Conservation (phyloP, 2,329 filamentous ascomycete genomes). For the Cryphonectria parasitica region DNA sequence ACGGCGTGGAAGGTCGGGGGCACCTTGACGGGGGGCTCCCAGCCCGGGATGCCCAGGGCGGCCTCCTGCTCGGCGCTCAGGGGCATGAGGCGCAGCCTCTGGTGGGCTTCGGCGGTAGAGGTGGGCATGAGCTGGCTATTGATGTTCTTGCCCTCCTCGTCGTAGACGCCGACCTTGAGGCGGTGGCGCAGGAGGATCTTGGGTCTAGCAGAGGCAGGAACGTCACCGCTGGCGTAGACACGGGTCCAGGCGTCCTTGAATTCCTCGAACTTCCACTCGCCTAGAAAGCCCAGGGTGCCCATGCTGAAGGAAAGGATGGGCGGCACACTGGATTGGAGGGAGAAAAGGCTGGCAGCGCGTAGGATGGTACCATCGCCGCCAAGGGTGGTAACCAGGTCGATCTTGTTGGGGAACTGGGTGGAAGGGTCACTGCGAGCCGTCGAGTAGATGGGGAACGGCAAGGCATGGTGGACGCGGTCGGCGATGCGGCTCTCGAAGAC, state of each 20-base stretch:
- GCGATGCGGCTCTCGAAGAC: slow-evolving; percentile 83
- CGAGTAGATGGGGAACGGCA: slow-evolving; percentile 76
- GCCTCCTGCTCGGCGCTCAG: slow-evolving; percentile 29
- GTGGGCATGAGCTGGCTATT: slow-evolving; percentile 56
- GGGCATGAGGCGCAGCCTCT: slow-evolving; percentile 39
- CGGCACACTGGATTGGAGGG: slow-evolving; percentile 78
- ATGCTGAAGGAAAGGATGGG: slow-evolving; percentile 95
- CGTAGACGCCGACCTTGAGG: slow-evolving; percentile 83
- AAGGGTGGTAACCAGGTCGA: slow-evolving; percentile 87
- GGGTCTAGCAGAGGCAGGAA: slow-evolving; percentile 57
- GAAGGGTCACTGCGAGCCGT: slow-evolving; percentile 48
- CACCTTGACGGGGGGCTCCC: slow-evolving; percentile 26
- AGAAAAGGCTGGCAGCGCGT: slow-evolving; percentile 84
- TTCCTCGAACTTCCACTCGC: slow-evolving; percentile 94
- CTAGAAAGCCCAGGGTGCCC: slow-evolving; percentile 92
- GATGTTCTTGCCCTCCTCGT: slow-evolving; percentile 66
- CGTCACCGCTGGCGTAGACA: slow-evolving; percentile 78
- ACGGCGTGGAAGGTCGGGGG: slow-evolving; percentile 68
- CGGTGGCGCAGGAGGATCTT: slow-evolving; percentile 86
- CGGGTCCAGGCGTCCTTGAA: slow-evolving; percentile 91
- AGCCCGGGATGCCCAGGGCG: slow-evolving; percentile 22
- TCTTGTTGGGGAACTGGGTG: slow-evolving; percentile 71
- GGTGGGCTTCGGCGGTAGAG: slow-evolving; percentile 47
- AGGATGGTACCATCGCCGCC: slow-evolving; percentile 93
- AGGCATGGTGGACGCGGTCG: slow-evolving; percentile 66